Base-by-base conservation (phyloP, 2,329 filamentous ascomycete genomes). In the Pseudopyricularia javanii region DNA sequence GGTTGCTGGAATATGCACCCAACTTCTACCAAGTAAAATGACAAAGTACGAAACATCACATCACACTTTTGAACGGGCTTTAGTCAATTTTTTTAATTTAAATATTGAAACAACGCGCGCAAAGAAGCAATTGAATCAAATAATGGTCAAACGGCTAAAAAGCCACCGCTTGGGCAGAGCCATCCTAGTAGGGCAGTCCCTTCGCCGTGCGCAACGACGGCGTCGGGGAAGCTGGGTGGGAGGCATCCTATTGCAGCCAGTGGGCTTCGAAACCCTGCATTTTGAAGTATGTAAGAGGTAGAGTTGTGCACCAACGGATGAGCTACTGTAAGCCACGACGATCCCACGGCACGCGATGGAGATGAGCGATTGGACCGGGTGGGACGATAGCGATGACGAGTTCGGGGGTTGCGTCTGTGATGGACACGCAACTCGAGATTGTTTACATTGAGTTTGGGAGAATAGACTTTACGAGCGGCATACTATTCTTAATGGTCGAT, bases 1-100 rank as follows among this genome's bases (percentile, higher is more conserved):
- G 91, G 88, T 74, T 98, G 59, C 65, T 91, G 49, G 89, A 97
- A 66, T 94, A 91, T 72, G 90, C 88, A 14, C 82, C 88, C 0
- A 83, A 85, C 53, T 97, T 86, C 64, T 95, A 95, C 66, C 78
- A 80, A 61, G 68, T 88, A 20, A 76, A 40, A 37, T 50, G 35
- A 24, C 40, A 4, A 45, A 15, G 17, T 20, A 45, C 22, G 7
- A 20, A 20, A 14, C 8, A 26, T 14, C 22, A 22, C 37, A 24
- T 30, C 28, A 30, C 28, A 9, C 5, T 4, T 30, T 30, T 30
- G 9, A 30, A 9, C 5, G 9, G 28, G 4, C 5, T 30, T 30
- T 30, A 5, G 28, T 9, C 28, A 4, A 5, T 30, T 30, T 30
- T 30, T 30, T 30, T 30, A 45, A 45, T 45, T 6, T 12, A 5